phyloP scores from a whole-genome alignment of 2,329 filamentous ascomycete genomes.

The Aspergillus fructus region DNA sequence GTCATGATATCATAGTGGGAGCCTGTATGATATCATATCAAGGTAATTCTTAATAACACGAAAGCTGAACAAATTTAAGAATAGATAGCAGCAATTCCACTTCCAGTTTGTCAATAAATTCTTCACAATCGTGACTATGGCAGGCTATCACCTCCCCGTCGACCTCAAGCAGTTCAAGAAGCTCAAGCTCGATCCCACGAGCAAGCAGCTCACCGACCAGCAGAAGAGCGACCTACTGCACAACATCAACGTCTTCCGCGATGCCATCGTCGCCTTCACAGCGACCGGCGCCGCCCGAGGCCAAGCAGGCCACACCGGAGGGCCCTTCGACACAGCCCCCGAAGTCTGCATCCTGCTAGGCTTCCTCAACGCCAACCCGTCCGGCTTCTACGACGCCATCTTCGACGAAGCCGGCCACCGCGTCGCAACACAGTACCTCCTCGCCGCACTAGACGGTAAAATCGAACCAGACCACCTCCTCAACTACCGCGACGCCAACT shows the following conservation, averaged over 20 bases:
- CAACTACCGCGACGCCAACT: conserved; percentile 42
- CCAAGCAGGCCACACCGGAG: conserved; percentile 40
- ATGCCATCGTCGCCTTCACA: conserved; percentile 42
- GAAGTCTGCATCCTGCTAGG: conserved; percentile 42
- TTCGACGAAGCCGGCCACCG: conserved; percentile 43
- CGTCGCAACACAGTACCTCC: conserved; percentile 42
- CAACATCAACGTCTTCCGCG: conserved; percentile 40
- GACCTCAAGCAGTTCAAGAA: conserved; percentile 37
- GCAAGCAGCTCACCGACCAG: conserved; percentile 32
- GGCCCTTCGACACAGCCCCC: conserved; percentile 41
- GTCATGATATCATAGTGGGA: not conserved
- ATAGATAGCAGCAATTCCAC: not conserved
- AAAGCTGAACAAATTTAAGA: not conserved
- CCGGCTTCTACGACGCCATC: conserved; percentile 33
- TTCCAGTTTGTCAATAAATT: not conserved
- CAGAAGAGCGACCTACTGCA: conserved; percentile 38
- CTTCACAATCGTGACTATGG: not conserved
- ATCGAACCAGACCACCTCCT: conserved; percentile 41
- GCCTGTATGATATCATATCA: not conserved
- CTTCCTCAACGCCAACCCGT: conserved; percentile 35
- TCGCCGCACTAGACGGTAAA: conserved; percentile 37
- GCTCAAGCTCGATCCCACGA: conserved; percentile 35
- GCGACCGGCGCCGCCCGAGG: conserved; percentile 39
- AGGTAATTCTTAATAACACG: not conserved
- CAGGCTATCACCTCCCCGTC: conserved; percentile 25